Conservation (phyloP, 306 rosid genomes). For the Ziziphus jujuba region DNA sequence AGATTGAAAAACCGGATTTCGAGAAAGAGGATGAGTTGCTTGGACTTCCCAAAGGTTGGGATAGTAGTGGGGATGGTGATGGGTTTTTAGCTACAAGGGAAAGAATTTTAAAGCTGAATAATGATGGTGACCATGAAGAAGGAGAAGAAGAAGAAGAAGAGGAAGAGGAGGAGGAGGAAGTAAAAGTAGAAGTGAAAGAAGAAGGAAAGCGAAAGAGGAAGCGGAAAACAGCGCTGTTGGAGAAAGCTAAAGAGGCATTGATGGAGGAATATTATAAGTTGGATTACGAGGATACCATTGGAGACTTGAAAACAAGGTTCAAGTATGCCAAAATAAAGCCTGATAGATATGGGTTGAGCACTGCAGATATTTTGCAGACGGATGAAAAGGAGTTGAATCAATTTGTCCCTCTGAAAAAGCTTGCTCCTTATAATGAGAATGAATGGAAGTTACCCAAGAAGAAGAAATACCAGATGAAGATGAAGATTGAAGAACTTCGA, state of each 20-base stretch:
- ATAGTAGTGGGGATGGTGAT: conserved; percentile 41
- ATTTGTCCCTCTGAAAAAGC: conserved; percentile 72
- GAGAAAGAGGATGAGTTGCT: conserved; percentile 83
- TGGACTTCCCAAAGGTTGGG: conserved; percentile 81
- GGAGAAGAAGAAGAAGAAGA: conserved; percentile 15
- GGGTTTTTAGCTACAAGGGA: conserved; percentile 77
- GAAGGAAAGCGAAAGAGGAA: conserved; percentile 70
- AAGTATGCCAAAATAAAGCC: conserved; percentile 78
- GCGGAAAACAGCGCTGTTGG: conserved; percentile 71
- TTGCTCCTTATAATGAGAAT: conserved; percentile 75
- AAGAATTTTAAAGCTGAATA: conserved; percentile 47
- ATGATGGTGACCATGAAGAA: conserved; percentile 28
- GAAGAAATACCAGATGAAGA: conserved; percentile 55
- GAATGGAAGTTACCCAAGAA: conserved; percentile 80
- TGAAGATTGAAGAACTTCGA: conserved; percentile 56
- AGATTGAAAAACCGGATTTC: conserved; percentile 77
- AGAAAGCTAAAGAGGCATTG: conserved; percentile 78
- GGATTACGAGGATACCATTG: conserved; percentile 87
- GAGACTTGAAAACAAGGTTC: conserved; percentile 89
- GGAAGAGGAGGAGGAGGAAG: conserved; percentile 33
- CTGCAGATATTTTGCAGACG: conserved; percentile 52
- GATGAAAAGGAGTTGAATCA: conserved; percentile 85
- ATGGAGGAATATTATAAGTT: conserved; percentile 88
- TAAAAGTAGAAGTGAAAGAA: conserved; percentile 24
- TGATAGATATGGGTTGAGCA: conserved; percentile 60